Percentiles rank a stretch among this genome's conserved stretches.
phyloP scores from a whole-genome alignment of 345 rosid genomes.

The Camelina laxa region DNA sequence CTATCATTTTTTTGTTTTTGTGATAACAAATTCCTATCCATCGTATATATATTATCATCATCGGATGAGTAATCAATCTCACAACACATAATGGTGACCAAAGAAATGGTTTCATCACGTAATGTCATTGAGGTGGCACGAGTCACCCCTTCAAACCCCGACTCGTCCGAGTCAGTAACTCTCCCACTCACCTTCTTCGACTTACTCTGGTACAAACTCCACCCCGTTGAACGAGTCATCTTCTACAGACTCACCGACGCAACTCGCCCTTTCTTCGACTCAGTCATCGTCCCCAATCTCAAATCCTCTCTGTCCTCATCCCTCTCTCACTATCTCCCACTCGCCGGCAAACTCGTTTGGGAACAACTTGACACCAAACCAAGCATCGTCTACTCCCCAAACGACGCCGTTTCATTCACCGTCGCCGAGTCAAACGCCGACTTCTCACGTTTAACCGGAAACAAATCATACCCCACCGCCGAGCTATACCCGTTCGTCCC shows the following conservation, averaged over 20 bases:
- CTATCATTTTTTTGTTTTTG: neutral
- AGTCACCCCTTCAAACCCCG: slow-evolving; percentile 33
- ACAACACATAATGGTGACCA: neutral
- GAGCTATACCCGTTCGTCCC: slow-evolving; percentile 45
- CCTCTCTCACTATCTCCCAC: slow-evolving; percentile 51
- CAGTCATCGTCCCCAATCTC: slow-evolving; percentile 45
- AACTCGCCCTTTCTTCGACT: slow-evolving; percentile 44
- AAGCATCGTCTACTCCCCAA: neutral
- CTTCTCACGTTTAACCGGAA: slow-evolving; percentile 35
- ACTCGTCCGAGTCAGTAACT: slow-evolving; percentile 37
- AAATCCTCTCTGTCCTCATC: slow-evolving; percentile 43
- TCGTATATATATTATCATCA: neutral
- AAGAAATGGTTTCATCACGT: slow-evolving; percentile 23
- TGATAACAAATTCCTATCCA: neutral
- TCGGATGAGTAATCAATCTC: neutral
- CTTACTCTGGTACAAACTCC: slow-evolving; percentile 36
- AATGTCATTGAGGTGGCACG: slow-evolving; percentile 33
- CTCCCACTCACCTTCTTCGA: slow-evolving; percentile 47
- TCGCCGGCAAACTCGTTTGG: slow-evolving; percentile 49
- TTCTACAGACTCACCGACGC: slow-evolving; percentile 42
- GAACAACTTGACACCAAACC: slow-evolving; percentile 28
- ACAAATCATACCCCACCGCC: slow-evolving; percentile 15
- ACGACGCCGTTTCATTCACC: slow-evolving; percentile 47
- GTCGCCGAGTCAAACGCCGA: slow-evolving; percentile 47
- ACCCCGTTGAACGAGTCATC: slow-evolving; percentile 45